Base-by-base conservation (phyloP, 345 rosid genomes). In the Syzygium jambos region DNA sequence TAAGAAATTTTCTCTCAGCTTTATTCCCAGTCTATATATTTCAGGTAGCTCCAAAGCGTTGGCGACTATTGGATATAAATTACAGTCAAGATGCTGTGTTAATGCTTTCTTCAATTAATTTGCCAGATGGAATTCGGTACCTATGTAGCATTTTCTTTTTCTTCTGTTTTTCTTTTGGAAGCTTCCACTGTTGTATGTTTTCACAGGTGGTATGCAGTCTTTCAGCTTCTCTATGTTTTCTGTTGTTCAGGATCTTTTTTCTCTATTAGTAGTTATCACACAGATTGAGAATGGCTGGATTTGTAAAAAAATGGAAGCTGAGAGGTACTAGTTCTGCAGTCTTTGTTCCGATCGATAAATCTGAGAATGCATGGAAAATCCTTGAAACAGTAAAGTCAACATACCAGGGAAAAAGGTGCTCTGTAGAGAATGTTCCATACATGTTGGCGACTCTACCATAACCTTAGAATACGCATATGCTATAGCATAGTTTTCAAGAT, bases 121-220 rank as follows among this genome's bases (percentile, higher is more conserved):
- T 94, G 94, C 98, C 99, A 30, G 99, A 97, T 93, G 98, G 98
- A 85, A 93, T 92, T 85, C 98, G 99, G 99, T 97, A 90, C 13
- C 38, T 29, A 9, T 29, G n/a, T 52, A 78, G 52, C 57, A 49
- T 43, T 52, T 52, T 53, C 21, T 52, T 29, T 19, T n/a, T 51
- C 29, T 83, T 51, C 54, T 22, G 9, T 38, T 61, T n/a, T 15
- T 25, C 78, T 84, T 84, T 61, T 29, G 10, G 88, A 56, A 49
- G 54, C 55, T 30, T 23, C 19, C 11, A 22, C 77, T 7, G 10
- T 56, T 30, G 53, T 34, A 80, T 34, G 65, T 49, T 78, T 78
- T 19, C 25, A 56, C 15, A 73, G 49, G 7, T 38, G 82, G 23
- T 73, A 9, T 73, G 49, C 80, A 73, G 4, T 73, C 49, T 38